A percentile compares a stretch with the other conserved stretches of the same genome.
phyloP scores from a whole-genome alignment of 768 basidiomycete species.

The Leccinum rimulosum region DNA sequence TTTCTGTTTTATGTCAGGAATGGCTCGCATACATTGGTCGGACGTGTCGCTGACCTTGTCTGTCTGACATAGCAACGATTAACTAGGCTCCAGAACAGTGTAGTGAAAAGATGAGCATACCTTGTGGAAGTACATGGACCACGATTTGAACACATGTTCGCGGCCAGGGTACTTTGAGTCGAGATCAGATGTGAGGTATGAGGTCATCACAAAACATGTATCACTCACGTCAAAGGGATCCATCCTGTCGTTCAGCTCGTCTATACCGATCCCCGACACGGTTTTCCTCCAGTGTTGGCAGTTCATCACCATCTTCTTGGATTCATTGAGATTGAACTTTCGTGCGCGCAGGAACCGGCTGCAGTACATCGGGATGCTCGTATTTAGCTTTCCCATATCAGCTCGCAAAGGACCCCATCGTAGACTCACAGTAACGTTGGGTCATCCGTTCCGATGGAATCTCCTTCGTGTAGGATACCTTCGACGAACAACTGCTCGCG shows the following conservation, averaged over 20 bases:
- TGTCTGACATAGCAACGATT: slow-evolving; percentile 38
- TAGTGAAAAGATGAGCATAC: slow-evolving; percentile 32
- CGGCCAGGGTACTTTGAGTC: slow-evolving; percentile 62
- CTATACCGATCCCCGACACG: slow-evolving; percentile 62
- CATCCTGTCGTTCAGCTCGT: slow-evolving; percentile 55
- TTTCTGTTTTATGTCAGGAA: slow-evolving; percentile 38
- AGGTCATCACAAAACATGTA: neutral
- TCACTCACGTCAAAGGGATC: slow-evolving; percentile 69
- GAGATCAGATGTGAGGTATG: neutral
- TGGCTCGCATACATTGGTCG: neutral
- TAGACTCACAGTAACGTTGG: slow-evolving; percentile 54
- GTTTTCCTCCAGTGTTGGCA: slow-evolving; percentile 69
- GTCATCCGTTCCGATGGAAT: slow-evolving; percentile 60
- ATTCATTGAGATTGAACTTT: slow-evolving; percentile 54
- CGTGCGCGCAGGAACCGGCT: slow-evolving; percentile 80
- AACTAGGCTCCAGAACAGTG: neutral
- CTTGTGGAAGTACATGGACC: slow-evolving; percentile 82
- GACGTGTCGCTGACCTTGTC: slow-evolving; percentile 54
- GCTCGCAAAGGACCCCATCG: neutral
- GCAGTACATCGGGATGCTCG: neutral
- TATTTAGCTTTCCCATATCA: slow-evolving; percentile 5
- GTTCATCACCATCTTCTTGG: slow-evolving; percentile 64
- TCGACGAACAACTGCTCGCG: slow-evolving; percentile 51
- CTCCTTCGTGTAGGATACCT: slow-evolving; percentile 55
- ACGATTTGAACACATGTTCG: slow-evolving; percentile 65